Conservation (phyloP, 148 eudicot species). For the Rhododendron vialii region DNA sequence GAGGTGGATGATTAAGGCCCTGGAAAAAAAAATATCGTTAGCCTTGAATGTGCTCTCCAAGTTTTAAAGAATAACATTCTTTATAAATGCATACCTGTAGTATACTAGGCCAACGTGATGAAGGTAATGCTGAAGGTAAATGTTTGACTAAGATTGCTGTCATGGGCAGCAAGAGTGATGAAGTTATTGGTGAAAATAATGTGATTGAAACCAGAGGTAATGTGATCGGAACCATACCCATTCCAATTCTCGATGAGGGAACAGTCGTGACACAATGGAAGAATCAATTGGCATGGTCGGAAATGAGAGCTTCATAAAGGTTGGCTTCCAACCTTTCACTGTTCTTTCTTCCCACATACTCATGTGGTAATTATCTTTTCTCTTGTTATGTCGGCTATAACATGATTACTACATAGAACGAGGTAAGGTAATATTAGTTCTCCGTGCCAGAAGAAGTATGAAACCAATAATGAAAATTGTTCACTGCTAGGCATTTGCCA, state of each 20-base stretch:
- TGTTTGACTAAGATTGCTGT: no score
- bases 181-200: constrained; percentile 3
- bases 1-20: no score
- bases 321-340: constrained; percentile 9
- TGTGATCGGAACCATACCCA: constrained; percentile 15
- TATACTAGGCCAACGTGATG: no score
- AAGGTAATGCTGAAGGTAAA: no score
- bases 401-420: neutral
- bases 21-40: no score
- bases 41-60: no score
- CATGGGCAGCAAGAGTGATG: no score
- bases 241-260: constrained; percentile 28
- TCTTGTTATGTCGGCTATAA: neutral
- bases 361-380: neutral
- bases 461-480: neutral
- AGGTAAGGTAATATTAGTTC: neutral
- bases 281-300: constrained; percentile 4
- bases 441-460: neutral
- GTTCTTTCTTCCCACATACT: neutral
- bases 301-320: constrained; percentile 25
- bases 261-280: constrained; percentile 12
- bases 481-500: neutral
- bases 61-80: no score
- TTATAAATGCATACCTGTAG: no score
- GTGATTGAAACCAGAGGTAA: neutral